phyloP scores from a whole-genome alignment of 352 stramenopile genomes.

The Globisporangium canariense region DNA sequence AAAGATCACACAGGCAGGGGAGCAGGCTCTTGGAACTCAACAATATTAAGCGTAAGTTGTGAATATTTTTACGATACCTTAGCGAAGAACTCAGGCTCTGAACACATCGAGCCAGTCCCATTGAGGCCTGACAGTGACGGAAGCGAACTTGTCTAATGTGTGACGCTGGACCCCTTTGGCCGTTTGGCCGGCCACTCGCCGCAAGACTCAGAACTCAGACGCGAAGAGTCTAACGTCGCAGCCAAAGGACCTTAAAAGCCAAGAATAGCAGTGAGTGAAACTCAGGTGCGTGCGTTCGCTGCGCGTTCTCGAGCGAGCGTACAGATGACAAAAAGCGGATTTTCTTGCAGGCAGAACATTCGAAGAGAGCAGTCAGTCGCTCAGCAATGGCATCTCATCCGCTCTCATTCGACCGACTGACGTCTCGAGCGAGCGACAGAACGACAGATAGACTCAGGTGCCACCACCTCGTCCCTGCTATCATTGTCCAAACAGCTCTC shows the following conservation, averaged over 20 bases:
- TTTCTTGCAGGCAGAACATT: conserved; percentile 5
- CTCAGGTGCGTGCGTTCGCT: not conserved
- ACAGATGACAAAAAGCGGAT: not conserved
- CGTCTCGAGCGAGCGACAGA: not conserved
- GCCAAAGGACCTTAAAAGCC: not conserved
- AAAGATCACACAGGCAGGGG: not conserved
- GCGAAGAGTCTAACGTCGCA: not conserved
- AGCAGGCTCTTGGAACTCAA: not conserved
- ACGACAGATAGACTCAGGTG: not conserved
- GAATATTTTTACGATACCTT: too few relatives aligned
- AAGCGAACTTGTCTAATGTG: too few relatives aligned
- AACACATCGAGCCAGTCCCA: too few relatives aligned
- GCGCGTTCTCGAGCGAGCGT: not conserved
- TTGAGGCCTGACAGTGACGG: too few relatives aligned
- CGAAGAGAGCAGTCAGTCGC: not conserved
- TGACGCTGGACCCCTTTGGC: too few relatives aligned
- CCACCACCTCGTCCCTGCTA: not conserved
- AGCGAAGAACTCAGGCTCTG: too few relatives aligned
- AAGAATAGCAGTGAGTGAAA: not conserved
- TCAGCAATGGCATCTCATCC: not conserved
- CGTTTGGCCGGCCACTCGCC: too few relatives aligned
- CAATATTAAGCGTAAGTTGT: too few relatives aligned
- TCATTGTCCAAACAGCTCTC: conserved; percentile 1
- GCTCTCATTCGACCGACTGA: not conserved
- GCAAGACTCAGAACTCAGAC: not conserved